Percentiles rank a stretch among this genome's conserved stretches.
Conservation (phyloP, 768 basidiomycete species). For the Termitomyces bulborhizus region DNA sequence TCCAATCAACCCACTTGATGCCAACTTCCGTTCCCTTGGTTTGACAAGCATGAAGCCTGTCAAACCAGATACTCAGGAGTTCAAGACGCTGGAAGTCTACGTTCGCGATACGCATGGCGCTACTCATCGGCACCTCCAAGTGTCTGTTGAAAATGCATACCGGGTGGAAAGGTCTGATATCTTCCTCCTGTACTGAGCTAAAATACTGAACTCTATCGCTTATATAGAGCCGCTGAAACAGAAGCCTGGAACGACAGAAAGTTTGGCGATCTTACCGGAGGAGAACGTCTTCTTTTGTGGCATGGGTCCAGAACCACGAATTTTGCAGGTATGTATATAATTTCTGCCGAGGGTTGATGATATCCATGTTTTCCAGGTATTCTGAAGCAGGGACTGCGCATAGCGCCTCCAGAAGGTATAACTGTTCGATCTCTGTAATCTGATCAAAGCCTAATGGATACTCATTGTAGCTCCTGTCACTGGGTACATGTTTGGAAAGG, state of each 20-base stretch:
- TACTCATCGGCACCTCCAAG: slow-evolving; percentile 42
- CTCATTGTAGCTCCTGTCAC: slow-evolving; percentile 38
- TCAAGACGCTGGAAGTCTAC: slow-evolving; percentile 40
- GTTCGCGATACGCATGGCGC: slow-evolving; percentile 48
- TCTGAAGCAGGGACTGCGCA: slow-evolving; percentile 54
- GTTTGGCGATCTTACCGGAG: slow-evolving; percentile 33
- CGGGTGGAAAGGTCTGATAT: slow-evolving; percentile 43
- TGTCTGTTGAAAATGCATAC: slow-evolving; percentile 41
- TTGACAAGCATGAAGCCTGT: slow-evolving; percentile 49
- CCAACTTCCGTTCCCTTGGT: slow-evolving; percentile 45
- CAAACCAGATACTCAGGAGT: slow-evolving; percentile 33
- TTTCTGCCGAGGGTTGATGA: neutral
- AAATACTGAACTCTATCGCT: neutral
- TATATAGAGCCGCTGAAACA: slow-evolving; percentile 20
- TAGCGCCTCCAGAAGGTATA: slow-evolving; percentile 57
- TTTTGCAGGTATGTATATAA: slow-evolving; percentile 39
- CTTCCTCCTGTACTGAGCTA: neutral
- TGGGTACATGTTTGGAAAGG: slow-evolving; percentile 65
- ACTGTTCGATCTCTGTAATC: neutral
- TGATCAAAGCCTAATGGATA: neutral
- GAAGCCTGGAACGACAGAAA: slow-evolving; percentile 40
- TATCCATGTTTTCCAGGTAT: slow-evolving; percentile 31
- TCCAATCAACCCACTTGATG: slow-evolving; percentile 50
- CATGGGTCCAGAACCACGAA: slow-evolving; percentile 60
- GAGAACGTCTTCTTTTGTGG: slow-evolving; percentile 54